Conservation (phyloP, 139 green algal genomes). For the Dunaliella primolecta region DNA sequence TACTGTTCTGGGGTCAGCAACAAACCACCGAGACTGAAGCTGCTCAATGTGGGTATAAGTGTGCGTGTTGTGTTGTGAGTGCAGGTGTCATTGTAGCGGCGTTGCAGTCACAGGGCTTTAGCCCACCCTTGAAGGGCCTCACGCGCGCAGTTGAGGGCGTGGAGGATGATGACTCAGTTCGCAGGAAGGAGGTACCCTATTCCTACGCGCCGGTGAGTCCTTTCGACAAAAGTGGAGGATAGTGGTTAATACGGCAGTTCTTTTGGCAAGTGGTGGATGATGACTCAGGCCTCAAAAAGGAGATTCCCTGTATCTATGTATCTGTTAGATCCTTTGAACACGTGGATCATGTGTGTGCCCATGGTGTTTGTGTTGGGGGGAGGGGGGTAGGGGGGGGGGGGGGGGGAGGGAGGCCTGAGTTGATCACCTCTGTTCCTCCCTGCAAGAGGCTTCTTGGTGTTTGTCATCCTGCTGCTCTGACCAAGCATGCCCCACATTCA, state of each 20-base stretch:
- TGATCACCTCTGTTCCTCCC: no score
- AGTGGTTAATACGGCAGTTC: not conserved
- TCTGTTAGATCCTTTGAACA: constrained; percentile 29
- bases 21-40: no score
- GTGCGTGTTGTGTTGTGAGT: not conserved
- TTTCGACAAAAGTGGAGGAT: not conserved
- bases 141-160: constrained; percentile 57
- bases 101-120: constrained; percentile 50
- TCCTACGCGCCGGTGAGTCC: constrained; percentile 45
- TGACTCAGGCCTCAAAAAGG: constrained; percentile 16
- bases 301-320: constrained; percentile 45
- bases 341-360: not conserved
- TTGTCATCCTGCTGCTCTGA: no score
- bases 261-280: constrained; percentile 57
- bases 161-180: constrained; percentile 34
- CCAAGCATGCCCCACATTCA: no score
- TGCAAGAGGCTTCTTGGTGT: no score
- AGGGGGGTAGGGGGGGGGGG: not conserved
- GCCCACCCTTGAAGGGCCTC: constrained; percentile 47
- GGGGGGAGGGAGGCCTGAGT: no score
- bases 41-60: not conserved
- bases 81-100: constrained; percentile 43
- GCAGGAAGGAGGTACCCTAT: constrained; percentile 41
- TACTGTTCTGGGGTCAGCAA: no score
- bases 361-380: not conserved